Conservation (phyloP, 139 green algal genomes). For the Diplosphaera chodatii region DNA sequence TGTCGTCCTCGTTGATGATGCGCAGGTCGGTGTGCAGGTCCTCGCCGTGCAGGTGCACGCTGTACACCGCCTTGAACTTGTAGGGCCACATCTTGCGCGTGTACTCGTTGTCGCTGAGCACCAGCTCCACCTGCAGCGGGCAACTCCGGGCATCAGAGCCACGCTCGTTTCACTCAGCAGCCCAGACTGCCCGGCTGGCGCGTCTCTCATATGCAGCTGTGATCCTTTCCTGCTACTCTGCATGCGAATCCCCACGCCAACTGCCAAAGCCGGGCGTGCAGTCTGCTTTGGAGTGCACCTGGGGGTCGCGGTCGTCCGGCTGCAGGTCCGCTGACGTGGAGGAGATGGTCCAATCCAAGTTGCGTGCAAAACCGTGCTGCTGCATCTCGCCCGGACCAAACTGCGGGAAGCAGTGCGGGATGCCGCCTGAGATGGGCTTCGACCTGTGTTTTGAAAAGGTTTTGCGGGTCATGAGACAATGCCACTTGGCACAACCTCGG, state of each 20-base stretch:
- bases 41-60: conserved; percentile 76
- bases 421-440: conserved; percentile 87
- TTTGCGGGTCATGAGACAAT: too few relatives aligned
- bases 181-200: not conserved
- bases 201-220: too few relatives aligned
- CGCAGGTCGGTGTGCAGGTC: conserved; percentile 67
- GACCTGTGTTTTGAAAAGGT: too few relatives aligned
- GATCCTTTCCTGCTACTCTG: too few relatives aligned
- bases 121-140: conserved; percentile 56
- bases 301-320: conserved; percentile 81
- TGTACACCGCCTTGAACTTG: conserved; percentile 76
- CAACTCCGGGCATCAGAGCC: not conserved
- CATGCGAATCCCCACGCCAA: too few relatives aligned
- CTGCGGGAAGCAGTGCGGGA: conserved; percentile 96
- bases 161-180: not conserved
- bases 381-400: conserved; percentile 74
- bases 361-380: conserved; percentile 96
- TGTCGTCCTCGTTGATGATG: conserved; percentile 81
- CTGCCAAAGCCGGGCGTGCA: too few relatives aligned
- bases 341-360: conserved; percentile 81
- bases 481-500: too few relatives aligned
- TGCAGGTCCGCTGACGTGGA: conserved; percentile 81
- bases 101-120: conserved; percentile 83
- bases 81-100: conserved; percentile 85
- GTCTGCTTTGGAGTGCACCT: too few relatives aligned